Conservation (phyloP, 2,329 filamentous ascomycete genomes). For the Laburnicola sp. region DNA sequence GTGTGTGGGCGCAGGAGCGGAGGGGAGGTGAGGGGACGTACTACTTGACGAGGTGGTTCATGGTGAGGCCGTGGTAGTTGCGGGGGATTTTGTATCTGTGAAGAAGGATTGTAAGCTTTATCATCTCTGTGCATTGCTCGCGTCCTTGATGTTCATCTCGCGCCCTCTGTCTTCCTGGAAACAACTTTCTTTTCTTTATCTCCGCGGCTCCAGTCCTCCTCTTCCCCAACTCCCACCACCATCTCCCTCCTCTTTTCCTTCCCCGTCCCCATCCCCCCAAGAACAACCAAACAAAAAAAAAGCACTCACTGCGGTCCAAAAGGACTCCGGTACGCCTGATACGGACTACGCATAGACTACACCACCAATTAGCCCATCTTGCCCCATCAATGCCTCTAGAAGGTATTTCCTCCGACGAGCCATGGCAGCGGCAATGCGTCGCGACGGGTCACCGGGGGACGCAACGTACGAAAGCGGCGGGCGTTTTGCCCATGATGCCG, state of each 20-base stretch:
- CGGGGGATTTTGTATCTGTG: conserved; percentile 55
- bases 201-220: neutral
- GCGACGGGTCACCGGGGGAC: neutral
- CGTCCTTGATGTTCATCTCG: neutral
- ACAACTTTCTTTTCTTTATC: conserved; percentile 5
- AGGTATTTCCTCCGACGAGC: neutral
- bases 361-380: conserved; percentile 20
- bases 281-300: conserved; percentile 8
- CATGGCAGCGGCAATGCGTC: conserved; percentile 13
- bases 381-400: neutral
- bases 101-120: conserved; percentile 19
- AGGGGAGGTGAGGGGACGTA: conserved; percentile 41
- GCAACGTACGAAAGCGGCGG: conserved; percentile 34
- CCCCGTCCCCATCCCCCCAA: neutral
- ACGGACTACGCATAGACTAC: conserved; percentile 41
- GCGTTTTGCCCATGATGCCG: conserved; percentile 30
- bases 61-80: conserved; percentile 56
- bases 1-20: neutral
- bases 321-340: conserved; percentile 59
- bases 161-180: neutral
- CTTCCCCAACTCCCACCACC: neutral
- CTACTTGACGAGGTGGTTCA: conserved; percentile 48
- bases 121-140: neutral
- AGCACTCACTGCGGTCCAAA: conserved; percentile 61
- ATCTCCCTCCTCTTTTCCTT: neutral